Evolutionary conservation across 2,329 filamentous ascomycete species (phyloP), one percentile per base, ranked within the genome.

Genomic region (Cercospora brassicicola): DNA sequence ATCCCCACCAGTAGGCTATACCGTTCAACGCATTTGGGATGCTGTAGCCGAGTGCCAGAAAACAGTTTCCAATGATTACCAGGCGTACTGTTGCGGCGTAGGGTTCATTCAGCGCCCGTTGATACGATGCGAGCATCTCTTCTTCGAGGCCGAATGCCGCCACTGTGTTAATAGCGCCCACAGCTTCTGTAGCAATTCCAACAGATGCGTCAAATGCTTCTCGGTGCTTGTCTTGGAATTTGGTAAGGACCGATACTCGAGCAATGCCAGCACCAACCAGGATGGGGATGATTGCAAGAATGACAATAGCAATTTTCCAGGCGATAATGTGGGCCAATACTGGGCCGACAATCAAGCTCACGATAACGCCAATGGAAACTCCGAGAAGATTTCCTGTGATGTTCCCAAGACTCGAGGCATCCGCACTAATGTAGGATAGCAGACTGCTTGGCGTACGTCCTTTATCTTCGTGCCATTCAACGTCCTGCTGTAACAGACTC

Each of bases 1-100:
- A 85, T 2, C 91, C 91, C 90, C 91, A 94, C 90, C 90, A 94
- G 78, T 92, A 93, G 0, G 90, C 89, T 64, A 94, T 85, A 0
- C 90, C 89, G 74, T 93, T 91, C 28, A 92, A 87, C 61, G 91
- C 83, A 73, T 89, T 90, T 18, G 57, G 57, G 3, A 60, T 60
- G 70, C 84, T 86, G 75, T 88, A 86, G 13, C 87, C 83, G 45
- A 89, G 81, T 2, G 88, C 86, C 7, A 89, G 83, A 82, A 68
- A 71, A 23, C 66, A 64, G 28, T 68, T 73, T n/a, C 57, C 57
- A 18, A 60, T 42, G 6, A 60, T 42, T 2, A 60, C 57, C 31
- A 60, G 57, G 2, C 57, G 57, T 5, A 60, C 36, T 23, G 57
- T 60, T 13, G 57, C 57, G 13, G 57, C 33, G 20, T 60, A 60